Conservation (phyloP, 345 rosid genomes). For the Erucastrum elatum region DNA sequence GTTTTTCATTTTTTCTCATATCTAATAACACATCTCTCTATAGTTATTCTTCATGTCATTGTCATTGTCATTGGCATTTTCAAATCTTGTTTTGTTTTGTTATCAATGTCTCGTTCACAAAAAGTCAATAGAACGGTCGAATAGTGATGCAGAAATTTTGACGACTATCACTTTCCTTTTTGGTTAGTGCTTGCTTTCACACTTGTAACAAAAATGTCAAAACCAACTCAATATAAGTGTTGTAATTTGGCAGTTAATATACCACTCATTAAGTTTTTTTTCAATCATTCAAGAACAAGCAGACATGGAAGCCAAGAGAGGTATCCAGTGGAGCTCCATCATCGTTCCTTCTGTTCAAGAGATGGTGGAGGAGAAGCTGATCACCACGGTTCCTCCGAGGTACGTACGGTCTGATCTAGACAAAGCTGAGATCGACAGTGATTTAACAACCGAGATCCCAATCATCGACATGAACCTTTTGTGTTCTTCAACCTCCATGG, state of each 20-base stretch:
- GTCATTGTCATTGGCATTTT: too few species aligned
- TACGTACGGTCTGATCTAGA: conserved; percentile 20
- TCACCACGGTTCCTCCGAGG: conserved; percentile 24
- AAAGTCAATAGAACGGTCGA: background rate
- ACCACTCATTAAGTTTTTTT: background rate
- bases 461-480: conserved; percentile 21
- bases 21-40: background rate
- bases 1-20: background rate
- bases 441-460: conserved; percentile 2
- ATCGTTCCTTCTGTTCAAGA: conserved; percentile 35
- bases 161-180: background rate
- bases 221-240: background rate
- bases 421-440: background rate
- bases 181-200: background rate
- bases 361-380: conserved; percentile 17
- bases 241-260: background rate
- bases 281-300: background rate
- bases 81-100: background rate
- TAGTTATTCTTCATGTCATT: background rate
- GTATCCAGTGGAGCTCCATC: conserved; percentile 10
- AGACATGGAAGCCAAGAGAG: conserved; percentile 18
- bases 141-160: background rate
- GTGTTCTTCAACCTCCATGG: conserved; percentile 11
- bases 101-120: background rate
- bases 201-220: background rate